Evolutionary conservation across 371 early-diverging fungal species (phyloP).

Genomic region (Lichtheimia ramosa): DNA sequence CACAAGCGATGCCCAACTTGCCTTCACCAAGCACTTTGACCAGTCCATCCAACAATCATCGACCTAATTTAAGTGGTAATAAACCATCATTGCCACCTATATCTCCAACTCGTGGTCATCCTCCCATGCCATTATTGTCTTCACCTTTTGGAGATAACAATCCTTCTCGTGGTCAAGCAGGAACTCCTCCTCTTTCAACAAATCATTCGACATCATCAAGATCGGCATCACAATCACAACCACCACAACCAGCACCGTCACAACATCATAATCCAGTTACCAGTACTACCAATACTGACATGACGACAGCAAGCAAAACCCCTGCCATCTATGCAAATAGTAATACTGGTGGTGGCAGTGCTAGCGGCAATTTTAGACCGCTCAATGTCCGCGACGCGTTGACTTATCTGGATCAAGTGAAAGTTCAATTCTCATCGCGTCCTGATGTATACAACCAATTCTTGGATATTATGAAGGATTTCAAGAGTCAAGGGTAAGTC

Average conservation of each 20-base stretch:
- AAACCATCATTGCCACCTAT: constrained; percentile 12
- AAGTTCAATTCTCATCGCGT: constrained; percentile 88
- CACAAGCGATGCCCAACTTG: constrained; percentile 4
- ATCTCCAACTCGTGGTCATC: constrained; percentile 7
- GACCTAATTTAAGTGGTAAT: not conserved
- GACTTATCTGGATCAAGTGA: constrained; percentile 97
- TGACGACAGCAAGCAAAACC: not conserved
- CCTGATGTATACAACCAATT: constrained; percentile 98
- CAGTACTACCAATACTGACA: not conserved
- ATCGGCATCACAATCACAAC: not conserved
- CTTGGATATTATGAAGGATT: constrained; percentile 99
- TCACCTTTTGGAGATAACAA: not conserved
- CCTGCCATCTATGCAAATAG: not conserved
- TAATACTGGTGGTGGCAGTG: constrained; percentile 3
- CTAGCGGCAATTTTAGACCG: constrained; percentile 27
- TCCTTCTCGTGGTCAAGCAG: not conserved
- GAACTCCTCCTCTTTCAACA: constrained; percentile 7
- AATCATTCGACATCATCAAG: constrained; percentile 1
- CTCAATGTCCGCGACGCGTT: constrained; percentile 90
- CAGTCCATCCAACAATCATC: not conserved
- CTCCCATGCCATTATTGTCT: constrained; percentile 2
- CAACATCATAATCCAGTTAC: not conserved
- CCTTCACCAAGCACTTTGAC: constrained; percentile 7
- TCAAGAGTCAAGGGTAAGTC: constrained; percentile 92
- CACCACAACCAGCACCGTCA: not conserved